A percentile compares a stretch with the other conserved stretches of the same genome.
Evolutionary conservation across 1,284 basidiomycete genomes (phyloP).

Genomic region (Melanopsichium pennsylvanicum): DNA sequence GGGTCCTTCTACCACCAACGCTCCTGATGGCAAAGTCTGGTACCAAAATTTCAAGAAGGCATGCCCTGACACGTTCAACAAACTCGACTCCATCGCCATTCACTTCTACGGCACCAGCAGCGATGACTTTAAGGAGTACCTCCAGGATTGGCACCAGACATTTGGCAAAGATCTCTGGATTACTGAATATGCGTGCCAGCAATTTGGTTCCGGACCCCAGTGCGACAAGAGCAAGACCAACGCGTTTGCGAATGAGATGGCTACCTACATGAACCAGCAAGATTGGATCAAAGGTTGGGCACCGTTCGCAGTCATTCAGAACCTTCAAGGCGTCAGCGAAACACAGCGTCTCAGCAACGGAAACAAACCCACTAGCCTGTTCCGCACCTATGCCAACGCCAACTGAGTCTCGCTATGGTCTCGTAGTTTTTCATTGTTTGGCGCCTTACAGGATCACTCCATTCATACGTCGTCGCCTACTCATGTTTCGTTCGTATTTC

Average conservation of each 20-base stretch:
- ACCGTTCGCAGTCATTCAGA: slow-evolving; percentile 55
- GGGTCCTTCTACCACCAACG: slow-evolving; percentile 53
- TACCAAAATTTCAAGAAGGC: slow-evolving; percentile 44
- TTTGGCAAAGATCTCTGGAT: slow-evolving; percentile 58
- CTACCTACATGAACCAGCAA: slow-evolving; percentile 54
- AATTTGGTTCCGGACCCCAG: slow-evolving; percentile 67
- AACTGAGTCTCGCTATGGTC: too few relatives aligned
- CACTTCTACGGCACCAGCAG: slow-evolving; percentile 57
- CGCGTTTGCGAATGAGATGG: slow-evolving; percentile 68
- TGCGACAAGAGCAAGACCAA: slow-evolving; percentile 65
- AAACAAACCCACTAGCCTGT: slow-evolving; percentile 45
- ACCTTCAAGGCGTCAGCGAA: slow-evolving; percentile 51
- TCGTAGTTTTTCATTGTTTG: too few relatives aligned
- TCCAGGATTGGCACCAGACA: slow-evolving; percentile 42
- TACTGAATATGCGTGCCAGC: slow-evolving; percentile 51
- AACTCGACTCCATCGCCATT: slow-evolving; percentile 55
- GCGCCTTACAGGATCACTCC: too few relatives aligned
- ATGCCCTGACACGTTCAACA: slow-evolving; percentile 47
- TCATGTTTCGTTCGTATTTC: too few relatives aligned
- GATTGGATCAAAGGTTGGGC: slow-evolving; percentile 52
- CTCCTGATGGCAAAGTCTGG: slow-evolving; percentile 49
- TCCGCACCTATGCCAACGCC: slow-evolving; percentile 27
- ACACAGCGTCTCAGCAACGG: slow-evolving; percentile 41
- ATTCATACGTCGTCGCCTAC: too few relatives aligned
- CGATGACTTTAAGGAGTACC: slow-evolving; percentile 50